phyloP scores from a whole-genome alignment of 768 basidiomycete species.

The Lepiota venenata region DNA sequence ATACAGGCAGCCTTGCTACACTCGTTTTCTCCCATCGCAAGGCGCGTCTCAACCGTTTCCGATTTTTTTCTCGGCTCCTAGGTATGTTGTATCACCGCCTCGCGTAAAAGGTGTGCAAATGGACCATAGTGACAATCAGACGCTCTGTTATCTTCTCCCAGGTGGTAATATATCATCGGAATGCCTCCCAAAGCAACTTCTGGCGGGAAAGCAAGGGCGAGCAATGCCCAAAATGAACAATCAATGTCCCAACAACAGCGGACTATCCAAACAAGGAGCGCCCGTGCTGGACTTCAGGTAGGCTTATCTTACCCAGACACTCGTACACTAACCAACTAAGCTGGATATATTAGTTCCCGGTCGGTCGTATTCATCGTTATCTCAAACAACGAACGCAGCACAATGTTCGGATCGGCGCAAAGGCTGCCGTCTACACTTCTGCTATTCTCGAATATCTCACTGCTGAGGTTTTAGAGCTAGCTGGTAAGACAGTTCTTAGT shows the following conservation, averaged over 20 bases:
- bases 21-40: background rate
- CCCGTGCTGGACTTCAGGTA: slow-evolving; percentile 88
- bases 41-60: background rate
- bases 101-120: background rate
- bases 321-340: background rate
- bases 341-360: slow-evolving; percentile 67
- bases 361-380: slow-evolving; percentile 97
- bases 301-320: slow-evolving; percentile 12
- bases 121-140: background rate
- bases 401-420: slow-evolving; percentile 95
- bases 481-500: slow-evolving; percentile 53
- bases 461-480: slow-evolving; percentile 93
- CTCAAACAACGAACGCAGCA: slow-evolving; percentile 90
- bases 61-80: slow-evolving; percentile 1
- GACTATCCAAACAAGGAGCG: slow-evolving; percentile 65
- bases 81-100: background rate
- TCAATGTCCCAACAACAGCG: slow-evolving; percentile 40
- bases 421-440: slow-evolving; percentile 95
- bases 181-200: slow-evolving; percentile 13
- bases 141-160: background rate
- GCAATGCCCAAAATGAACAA: slow-evolving; percentile 1
- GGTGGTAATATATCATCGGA: background rate
- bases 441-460: slow-evolving; percentile 96
- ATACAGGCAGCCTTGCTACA: slow-evolving; percentile 1
- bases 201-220: slow-evolving; percentile 12